Evolutionary conservation across 2,329 filamentous ascomycete species (phyloP).

Genomic region (Fusarium sp.): DNA sequence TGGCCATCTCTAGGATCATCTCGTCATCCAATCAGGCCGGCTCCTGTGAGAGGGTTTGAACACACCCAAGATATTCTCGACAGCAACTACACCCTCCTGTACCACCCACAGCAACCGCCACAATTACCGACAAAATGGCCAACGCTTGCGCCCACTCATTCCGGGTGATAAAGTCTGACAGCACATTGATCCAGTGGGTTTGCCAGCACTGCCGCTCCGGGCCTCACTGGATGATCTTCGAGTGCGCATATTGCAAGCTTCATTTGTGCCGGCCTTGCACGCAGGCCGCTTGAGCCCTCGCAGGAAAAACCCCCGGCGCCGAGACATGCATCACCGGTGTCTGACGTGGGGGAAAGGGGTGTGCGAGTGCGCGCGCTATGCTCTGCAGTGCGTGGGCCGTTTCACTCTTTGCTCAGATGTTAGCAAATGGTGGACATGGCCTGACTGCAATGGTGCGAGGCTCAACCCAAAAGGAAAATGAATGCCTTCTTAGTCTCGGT

Average conservation of each 20-base stretch:
- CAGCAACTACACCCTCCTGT: conserved; percentile 39
- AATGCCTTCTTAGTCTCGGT: conserved; percentile 39
- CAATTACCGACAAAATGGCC: conserved; percentile 59
- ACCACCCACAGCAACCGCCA: conserved; percentile 31
- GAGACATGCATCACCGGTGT: conserved; percentile 38
- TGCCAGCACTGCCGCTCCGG: conserved; percentile 77
- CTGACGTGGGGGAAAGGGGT: conserved; percentile 35
- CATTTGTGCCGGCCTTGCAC: conserved; percentile 75
- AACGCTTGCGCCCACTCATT: conserved; percentile 75
- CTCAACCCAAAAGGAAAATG: conserved; percentile 31
- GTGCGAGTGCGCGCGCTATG: conserved; percentile 22
- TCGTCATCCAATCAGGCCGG: conserved; percentile 44
- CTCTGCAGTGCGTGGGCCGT: conserved; percentile 23
- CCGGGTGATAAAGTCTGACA: conserved; percentile 78
- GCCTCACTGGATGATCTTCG: conserved; percentile 78
- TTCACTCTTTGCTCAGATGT: conserved; percentile 36
- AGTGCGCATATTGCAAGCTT: conserved; percentile 79
- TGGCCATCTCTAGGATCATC: conserved; percentile 34
- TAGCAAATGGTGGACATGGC: conserved; percentile 32
- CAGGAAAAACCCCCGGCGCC: conserved; percentile 23
- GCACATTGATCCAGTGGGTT: conserved; percentile 75
- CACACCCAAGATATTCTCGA: conserved; percentile 29
- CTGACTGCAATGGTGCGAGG: conserved; percentile 44
- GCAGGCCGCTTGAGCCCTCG: conserved; percentile 52
- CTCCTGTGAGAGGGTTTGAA: conserved; percentile 42